Conservation (phyloP, 2,329 filamentous ascomycete genomes). For the Colletotrichum tropicale region DNA sequence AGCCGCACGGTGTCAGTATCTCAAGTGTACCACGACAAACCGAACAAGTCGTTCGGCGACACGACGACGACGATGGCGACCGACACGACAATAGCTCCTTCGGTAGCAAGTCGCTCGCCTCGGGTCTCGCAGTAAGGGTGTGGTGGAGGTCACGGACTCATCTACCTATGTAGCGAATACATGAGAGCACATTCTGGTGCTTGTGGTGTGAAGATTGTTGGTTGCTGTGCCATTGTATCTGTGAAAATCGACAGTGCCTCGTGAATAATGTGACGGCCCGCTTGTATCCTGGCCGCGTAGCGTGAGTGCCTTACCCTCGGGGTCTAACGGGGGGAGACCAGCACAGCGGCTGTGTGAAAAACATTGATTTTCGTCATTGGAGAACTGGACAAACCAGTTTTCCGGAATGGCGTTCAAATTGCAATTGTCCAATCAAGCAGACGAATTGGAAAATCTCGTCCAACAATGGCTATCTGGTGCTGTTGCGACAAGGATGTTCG, state of each 20-base stretch:
- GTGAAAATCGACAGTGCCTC: background rate
- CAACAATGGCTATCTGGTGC: background rate
- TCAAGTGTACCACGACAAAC: background rate
- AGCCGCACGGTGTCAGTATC: background rate
- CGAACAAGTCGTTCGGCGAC: background rate
- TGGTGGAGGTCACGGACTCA: background rate
- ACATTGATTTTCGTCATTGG: background rate
- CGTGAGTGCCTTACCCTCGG: background rate
- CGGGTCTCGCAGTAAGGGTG: background rate
- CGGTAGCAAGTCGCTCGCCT: background rate
- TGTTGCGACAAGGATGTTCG: background rate
- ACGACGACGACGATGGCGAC: background rate
- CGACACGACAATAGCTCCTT: background rate
- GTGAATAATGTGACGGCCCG: background rate
- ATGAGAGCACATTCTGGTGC: background rate
- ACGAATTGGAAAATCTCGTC: background rate
- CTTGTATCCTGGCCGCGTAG: background rate
- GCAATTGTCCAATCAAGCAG: background rate
- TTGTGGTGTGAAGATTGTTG: background rate
- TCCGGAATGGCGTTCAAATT: background rate
- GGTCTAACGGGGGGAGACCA: background rate
- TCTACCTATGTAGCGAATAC: background rate
- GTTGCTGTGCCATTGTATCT: background rate
- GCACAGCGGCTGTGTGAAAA: background rate
- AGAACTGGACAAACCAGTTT: background rate